phyloP scores from a whole-genome alignment of 129 eudicot genomes.

The Flaveria sonorensis region DNA sequence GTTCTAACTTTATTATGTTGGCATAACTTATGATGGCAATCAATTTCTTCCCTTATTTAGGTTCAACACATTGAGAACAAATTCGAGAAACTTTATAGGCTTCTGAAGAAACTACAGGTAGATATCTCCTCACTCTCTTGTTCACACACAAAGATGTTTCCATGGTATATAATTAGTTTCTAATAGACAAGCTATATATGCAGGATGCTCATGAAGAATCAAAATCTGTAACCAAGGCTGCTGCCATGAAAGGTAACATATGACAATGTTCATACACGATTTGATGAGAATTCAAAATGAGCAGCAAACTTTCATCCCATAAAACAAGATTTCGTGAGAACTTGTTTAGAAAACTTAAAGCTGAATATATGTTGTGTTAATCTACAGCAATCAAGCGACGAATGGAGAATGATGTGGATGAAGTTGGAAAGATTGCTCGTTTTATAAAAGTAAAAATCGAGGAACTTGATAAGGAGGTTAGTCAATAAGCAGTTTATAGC shows the following conservation, averaged over 20 bases:
- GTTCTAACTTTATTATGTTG: background rate
- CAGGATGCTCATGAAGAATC: conserved; percentile 95
- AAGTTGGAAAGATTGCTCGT: conserved; percentile 88
- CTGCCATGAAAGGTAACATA: conserved; percentile 82
- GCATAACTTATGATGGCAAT: background rate
- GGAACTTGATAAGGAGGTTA: conserved; percentile 83
- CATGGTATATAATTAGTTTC: background rate
- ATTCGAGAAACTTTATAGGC: conserved; percentile 61
- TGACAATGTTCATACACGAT: background rate
- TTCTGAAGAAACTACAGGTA: conserved; percentile 83
- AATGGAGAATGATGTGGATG: conserved; percentile 92
- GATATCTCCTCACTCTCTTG: conserved; percentile 37
- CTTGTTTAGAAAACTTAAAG: conserved; percentile 5
- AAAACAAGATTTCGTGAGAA: background rate
- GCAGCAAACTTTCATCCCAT: background rate
- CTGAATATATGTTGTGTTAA: background rate
- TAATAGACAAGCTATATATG: background rate
- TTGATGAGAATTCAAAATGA: background rate
- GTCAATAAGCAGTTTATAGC: conserved; percentile 4
- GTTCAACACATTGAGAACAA: conserved; percentile 76
- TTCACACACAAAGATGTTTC: background rate
- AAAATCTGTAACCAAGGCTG: conserved; percentile 76
- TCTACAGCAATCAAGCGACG: conserved; percentile 70
- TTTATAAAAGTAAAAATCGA: conserved; percentile 71
- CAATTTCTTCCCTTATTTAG: conserved; percentile 36